A percentile compares a stretch with the other conserved stretches of the same genome.
These are phyloP conservation scores for Dothideomycetes sp. DNA, from an alignment of 2,329 filamentous ascomycete species.

Conservation along the genomic window DNA sequence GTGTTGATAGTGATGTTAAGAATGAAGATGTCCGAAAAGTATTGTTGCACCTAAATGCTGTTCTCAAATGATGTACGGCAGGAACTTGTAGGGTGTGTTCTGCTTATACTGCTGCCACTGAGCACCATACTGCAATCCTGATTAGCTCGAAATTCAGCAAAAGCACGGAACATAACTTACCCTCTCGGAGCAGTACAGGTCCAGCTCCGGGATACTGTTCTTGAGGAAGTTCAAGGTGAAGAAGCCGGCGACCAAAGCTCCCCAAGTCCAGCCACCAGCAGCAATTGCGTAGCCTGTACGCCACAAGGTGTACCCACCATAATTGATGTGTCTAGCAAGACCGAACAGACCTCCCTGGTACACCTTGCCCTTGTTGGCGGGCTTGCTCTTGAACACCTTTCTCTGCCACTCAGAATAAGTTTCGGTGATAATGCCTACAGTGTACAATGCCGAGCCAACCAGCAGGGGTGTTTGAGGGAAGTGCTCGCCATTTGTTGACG, in stretches of 20 bases:
- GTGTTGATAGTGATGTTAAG: too few species aligned
- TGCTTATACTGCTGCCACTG: constrained; percentile 27
- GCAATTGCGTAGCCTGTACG: constrained; percentile 37
- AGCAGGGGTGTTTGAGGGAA: constrained; percentile 34
- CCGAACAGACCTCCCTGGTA: constrained; percentile 40
- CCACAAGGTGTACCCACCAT: constrained; percentile 43
- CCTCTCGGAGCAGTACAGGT: constrained; percentile 36
- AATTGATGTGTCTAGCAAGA: constrained; percentile 43
- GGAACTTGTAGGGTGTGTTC: constrained; percentile 26
- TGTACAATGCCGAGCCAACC: constrained; percentile 40
- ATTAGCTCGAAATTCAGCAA: constrained; percentile 1
- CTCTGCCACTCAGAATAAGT: constrained; percentile 47
- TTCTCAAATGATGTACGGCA: constrained; percentile 23
- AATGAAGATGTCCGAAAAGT: too few species aligned
- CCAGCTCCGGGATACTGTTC: constrained; percentile 35
- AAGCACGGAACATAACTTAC: constrained; percentile 16
- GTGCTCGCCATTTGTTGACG: constrained; percentile 25
- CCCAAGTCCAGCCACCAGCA: constrained; percentile 36
- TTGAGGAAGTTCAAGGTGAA: constrained; percentile 35
- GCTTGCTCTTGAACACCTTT: constrained; percentile 38
- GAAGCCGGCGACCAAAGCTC: constrained; percentile 27
- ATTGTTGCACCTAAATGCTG: too few species aligned
- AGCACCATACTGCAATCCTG: constrained; percentile 24
- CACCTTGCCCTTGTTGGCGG: constrained; percentile 40
- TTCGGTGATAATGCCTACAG: constrained; percentile 43